Conservation (phyloP, 352 stramenopile genomes). For the Phytophthora parvispora region DNA sequence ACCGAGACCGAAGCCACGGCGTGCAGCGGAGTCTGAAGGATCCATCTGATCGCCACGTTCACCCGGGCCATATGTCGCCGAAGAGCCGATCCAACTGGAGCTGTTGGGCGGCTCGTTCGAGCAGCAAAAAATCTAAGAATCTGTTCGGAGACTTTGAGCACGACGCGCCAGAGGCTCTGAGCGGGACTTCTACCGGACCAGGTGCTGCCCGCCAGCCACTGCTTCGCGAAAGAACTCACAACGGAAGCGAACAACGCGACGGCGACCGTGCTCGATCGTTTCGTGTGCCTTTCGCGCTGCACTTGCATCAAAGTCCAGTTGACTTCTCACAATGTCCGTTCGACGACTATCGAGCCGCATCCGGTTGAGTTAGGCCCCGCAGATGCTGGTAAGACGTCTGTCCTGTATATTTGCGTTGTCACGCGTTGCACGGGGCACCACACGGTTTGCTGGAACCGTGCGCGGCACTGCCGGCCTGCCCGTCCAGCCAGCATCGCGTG, state of each 20-base stretch:
- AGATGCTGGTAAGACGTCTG: conserved; percentile 16
- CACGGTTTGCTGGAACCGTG: conserved; percentile 21
- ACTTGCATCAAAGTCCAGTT: neutral
- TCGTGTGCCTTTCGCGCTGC: conserved; percentile 1
- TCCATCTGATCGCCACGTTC: conserved; percentile 30
- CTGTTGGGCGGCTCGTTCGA: conserved; percentile 15
- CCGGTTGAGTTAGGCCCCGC: neutral
- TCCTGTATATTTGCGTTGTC: conserved; percentile 13
- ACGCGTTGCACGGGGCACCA: conserved; percentile 5
- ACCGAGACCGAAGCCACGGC: conserved; percentile 23
- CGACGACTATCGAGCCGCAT: conserved; percentile 3
- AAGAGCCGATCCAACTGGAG: conserved; percentile 20
- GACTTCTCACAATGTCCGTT: neutral
- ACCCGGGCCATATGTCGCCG: conserved; percentile 14
- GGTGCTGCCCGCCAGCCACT: conserved; percentile 14
- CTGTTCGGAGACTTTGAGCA: conserved; percentile 22
- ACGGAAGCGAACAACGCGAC: conserved; percentile 1
- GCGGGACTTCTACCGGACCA: conserved; percentile 22
- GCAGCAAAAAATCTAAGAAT: conserved; percentile 37
- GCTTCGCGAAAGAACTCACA: conserved; percentile 1
- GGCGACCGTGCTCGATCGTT: neutral
- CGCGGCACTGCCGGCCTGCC: conserved; percentile 2
- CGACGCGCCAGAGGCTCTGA: too few species aligned
- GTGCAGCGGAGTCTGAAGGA: conserved; percentile 9
- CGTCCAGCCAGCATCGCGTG: conserved; percentile 11